Evolutionary conservation across 163 green algal genomes (phyloP).

Genomic region (Scenedesmus sp.): DNA sequence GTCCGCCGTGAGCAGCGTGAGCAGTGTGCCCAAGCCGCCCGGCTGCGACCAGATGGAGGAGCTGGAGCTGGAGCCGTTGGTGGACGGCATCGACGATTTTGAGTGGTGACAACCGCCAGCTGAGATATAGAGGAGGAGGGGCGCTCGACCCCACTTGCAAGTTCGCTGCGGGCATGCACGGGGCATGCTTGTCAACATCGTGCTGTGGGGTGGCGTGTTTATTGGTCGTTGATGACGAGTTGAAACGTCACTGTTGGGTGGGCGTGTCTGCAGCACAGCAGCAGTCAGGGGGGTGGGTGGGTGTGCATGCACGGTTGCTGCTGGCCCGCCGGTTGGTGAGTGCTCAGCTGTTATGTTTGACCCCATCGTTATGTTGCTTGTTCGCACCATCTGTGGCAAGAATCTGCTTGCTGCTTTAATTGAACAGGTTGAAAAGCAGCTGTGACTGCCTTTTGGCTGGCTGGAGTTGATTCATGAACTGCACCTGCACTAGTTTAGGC

Average conservation of each 20-base stretch:
- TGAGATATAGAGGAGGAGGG: too few species aligned
- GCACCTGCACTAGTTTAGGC: too few species aligned
- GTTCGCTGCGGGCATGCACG: too few species aligned
- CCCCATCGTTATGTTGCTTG: not conserved
- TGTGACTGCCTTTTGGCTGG: too few species aligned
- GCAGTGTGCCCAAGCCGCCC: not conserved
- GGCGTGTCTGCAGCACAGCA: too few species aligned
- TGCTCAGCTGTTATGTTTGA: not conserved
- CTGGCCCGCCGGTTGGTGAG: not conserved
- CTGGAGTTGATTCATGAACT: too few species aligned
- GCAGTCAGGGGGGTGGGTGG: too few species aligned
- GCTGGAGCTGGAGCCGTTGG: slow-evolving; percentile 41
- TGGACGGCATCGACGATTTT: slow-evolving; percentile 54
- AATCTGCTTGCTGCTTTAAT: not conserved
- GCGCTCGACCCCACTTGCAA: too few species aligned
- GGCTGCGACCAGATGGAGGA: slow-evolving; percentile 43
- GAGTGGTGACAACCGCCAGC: slow-evolving; percentile 13
- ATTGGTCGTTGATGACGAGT: too few species aligned
- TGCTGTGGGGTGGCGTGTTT: too few species aligned
- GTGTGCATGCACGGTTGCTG: not conserved
- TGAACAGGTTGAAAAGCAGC: not conserved
- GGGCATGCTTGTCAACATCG: too few species aligned
- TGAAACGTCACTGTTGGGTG: too few species aligned
- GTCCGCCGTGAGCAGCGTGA: not conserved
- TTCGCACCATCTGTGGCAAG: not conserved